A percentile compares a stretch with the other conserved stretches of the same genome.
Conservation (phyloP, 1,284 basidiomycete species). For the Papiliotrema nemorosa region DNA sequence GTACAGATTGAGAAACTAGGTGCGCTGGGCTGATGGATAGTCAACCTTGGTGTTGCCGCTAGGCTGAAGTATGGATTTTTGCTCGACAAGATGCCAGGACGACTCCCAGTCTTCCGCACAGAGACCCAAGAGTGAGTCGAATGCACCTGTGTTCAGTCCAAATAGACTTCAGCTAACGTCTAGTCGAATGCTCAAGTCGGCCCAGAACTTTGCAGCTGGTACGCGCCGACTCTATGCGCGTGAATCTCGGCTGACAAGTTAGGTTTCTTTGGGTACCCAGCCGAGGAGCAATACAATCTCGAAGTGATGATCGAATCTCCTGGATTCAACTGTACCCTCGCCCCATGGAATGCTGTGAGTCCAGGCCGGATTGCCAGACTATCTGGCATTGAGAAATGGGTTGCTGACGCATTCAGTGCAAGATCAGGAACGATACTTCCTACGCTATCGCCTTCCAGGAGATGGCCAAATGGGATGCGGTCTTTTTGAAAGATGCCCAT, state of each 20-base stretch:
- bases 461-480: conserved; percentile 58
- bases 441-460: conserved; percentile 20
- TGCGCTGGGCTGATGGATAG: conserved; percentile 12
- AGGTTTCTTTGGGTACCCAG: conserved; percentile 51
- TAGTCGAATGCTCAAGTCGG: conserved; percentile 51
- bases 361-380: neutral
- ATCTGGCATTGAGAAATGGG: no score
- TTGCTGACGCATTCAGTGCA: conserved; percentile 17
- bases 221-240: neutral
- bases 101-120: conserved; percentile 51
- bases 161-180: neutral
- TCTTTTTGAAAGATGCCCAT: conserved; percentile 67
- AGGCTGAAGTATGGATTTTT: conserved; percentile 49
- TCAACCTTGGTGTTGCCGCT: conserved; percentile 47
- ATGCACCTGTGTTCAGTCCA: neutral
- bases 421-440: conserved; percentile 21
- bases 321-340: conserved; percentile 53
- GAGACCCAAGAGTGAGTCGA: conserved; percentile 48
- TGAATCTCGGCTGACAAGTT: neutral
- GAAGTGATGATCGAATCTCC: conserved; percentile 50
- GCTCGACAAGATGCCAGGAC: conserved; percentile 43
- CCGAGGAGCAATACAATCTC: conserved; percentile 49
- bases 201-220: conserved; percentile 52
- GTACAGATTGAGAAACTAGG: neutral
- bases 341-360: conserved; percentile 49